A percentile compares a stretch with the other conserved stretches of the same genome.
These are phyloP conservation scores for Colletotrichum eleusines DNA, from an alignment of 2,329 filamentous ascomycete genomes.

Conservation along the genomic window DNA sequence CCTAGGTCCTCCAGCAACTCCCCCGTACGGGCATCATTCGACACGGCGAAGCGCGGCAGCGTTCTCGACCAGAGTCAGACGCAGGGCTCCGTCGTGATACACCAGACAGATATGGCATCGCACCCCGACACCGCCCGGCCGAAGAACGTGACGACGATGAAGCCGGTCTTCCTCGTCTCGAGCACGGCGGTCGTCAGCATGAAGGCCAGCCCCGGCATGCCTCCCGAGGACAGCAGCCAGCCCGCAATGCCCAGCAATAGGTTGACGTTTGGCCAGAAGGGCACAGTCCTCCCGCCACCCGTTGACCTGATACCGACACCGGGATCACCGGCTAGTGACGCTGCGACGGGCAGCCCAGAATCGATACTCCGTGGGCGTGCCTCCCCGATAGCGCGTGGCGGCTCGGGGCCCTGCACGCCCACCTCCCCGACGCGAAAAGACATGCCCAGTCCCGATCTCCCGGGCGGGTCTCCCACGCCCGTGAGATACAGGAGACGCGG, in stretches of 20 bases:
- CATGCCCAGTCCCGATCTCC: conserved; percentile 16
- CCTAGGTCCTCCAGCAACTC: conserved; percentile 28
- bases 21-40: conserved; percentile 24
- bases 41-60: conserved; percentile 13
- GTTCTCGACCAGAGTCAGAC: background rate
- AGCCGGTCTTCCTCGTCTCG: conserved; percentile 36
- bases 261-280: conserved; percentile 29
- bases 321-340: conserved; percentile 9
- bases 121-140: conserved; percentile 31
- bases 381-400: background rate
- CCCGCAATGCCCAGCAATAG: conserved; percentile 22
- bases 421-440: conserved; percentile 7
- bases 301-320: conserved; percentile 26
- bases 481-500: conserved; percentile 23
- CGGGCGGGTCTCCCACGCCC: conserved; percentile 27
- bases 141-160: conserved; percentile 41
- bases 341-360: conserved; percentile 8
- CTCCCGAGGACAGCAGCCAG: conserved; percentile 35
- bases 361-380: background rate
- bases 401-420: background rate
- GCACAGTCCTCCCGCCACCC: conserved; percentile 35
- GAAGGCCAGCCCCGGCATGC: conserved; percentile 36
- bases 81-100: conserved; percentile 26
- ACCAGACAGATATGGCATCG: conserved; percentile 1
- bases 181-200: conserved; percentile 39